Evolutionary conservation across 768 basidiomycete species (phyloP).

Genomic region (Heimioporus sp.): DNA sequence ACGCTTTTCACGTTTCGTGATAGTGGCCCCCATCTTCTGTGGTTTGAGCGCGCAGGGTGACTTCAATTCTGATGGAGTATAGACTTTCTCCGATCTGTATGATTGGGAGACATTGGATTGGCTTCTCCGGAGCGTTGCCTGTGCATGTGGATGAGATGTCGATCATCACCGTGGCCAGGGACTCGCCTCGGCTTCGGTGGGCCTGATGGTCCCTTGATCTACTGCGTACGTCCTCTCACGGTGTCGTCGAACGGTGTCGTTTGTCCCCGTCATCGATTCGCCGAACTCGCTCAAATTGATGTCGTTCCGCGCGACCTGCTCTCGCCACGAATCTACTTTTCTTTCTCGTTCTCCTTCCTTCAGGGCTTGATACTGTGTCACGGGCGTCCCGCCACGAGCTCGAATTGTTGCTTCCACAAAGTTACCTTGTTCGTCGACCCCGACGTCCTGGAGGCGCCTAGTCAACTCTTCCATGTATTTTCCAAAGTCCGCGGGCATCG

Average conservation of each 20-base stretch:
- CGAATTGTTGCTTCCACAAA: constrained; percentile 17
- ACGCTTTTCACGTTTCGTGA: constrained; percentile 18
- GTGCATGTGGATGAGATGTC: not conserved
- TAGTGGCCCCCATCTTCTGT: constrained; percentile 12
- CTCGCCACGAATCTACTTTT: constrained; percentile 56
- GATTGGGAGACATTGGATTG: constrained; percentile 22
- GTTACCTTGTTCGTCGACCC: constrained; percentile 28
- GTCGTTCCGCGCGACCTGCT: constrained; percentile 46
- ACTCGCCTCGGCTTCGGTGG: constrained; percentile 25
- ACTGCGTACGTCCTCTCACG: constrained; percentile 9
- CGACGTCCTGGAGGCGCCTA: constrained; percentile 35
- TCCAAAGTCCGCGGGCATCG: constrained; percentile 25
- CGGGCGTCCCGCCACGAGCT: constrained; percentile 1
- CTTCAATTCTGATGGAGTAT: constrained; percentile 21
- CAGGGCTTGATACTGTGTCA: constrained; percentile 7
- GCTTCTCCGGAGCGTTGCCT: constrained; percentile 19
- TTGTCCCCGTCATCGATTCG: constrained; percentile 11
- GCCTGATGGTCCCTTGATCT: constrained; percentile 12
- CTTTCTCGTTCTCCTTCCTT: constrained; percentile 17
- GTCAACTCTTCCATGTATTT: constrained; percentile 31
- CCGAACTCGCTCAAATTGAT: constrained; percentile 21
- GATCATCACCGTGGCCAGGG: not conserved
- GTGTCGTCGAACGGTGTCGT: constrained; percentile 11
- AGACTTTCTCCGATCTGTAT: constrained; percentile 23
- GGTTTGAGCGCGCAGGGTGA: constrained; percentile 11